Percentiles rank a stretch among this genome's conserved stretches.
These are phyloP conservation scores for Limonium bicolor DNA, from an alignment of 148 eudicot genomes.

Conservation along the genomic window DNA sequence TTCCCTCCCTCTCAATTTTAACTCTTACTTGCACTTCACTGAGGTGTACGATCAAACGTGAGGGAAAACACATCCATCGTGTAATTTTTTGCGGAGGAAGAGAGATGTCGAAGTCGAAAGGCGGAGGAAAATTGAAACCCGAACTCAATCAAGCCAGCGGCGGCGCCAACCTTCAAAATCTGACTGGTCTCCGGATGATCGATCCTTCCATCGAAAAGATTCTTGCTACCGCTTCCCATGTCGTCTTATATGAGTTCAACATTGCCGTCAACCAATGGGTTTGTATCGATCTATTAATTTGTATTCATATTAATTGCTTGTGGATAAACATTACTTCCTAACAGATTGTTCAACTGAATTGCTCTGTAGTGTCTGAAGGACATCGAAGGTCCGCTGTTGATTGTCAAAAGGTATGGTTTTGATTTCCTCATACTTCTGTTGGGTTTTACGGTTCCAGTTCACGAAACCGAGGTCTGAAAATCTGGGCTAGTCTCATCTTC, in stretches of 20 bases:
- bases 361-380: constrained; percentile 61
- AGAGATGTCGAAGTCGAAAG: no score
- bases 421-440: background rate
- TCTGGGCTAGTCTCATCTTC: background rate
- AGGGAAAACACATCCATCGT: no score
- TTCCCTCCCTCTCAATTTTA: no score
- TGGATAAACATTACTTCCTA: background rate
- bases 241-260: constrained; percentile 72
- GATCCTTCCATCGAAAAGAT: constrained; percentile 77
- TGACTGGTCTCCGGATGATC: constrained; percentile 66
- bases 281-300: background rate
- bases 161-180: constrained; percentile 54
- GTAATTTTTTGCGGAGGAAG: no score
- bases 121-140: constrained; percentile 58
- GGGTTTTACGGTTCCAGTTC: background rate
- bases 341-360: background rate
- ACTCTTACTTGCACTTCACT: no score
- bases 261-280: constrained; percentile 85
- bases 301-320: background rate
- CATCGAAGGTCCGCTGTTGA: constrained; percentile 69
- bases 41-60: no score
- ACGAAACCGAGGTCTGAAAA: background rate
- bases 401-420: constrained; percentile 33
- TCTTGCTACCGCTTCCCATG: constrained; percentile 78
- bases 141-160: constrained; percentile 65